phyloP scores from a whole-genome alignment of 2,329 filamentous ascomycete genomes.

The Penicillium frequentans region DNA sequence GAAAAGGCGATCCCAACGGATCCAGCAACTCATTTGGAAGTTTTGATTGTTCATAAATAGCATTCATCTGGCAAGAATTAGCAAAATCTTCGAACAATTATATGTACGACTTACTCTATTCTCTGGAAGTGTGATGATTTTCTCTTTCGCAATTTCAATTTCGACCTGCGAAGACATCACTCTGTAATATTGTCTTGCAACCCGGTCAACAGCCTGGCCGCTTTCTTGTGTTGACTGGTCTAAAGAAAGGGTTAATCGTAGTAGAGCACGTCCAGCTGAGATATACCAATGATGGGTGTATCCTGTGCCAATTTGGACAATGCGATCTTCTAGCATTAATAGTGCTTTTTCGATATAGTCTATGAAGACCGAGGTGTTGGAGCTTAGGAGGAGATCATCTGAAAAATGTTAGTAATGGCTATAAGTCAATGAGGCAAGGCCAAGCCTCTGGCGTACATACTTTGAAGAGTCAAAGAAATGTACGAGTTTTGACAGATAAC shows the following conservation, averaged over 20 bases:
- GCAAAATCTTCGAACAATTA: neutral
- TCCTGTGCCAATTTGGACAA: slow-evolving; percentile 33
- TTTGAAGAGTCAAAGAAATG: slow-evolving; percentile 3
- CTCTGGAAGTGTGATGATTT: neutral
- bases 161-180: slow-evolving; percentile 20
- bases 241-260: slow-evolving; percentile 24
- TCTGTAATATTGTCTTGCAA: slow-evolving; percentile 21
- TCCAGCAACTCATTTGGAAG: neutral
- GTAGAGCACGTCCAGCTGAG: slow-evolving; percentile 32
- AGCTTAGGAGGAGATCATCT: slow-evolving; percentile 15
- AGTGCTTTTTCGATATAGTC: slow-evolving; percentile 27
- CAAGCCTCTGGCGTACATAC: neutral
- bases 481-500: slow-evolving; percentile 20
- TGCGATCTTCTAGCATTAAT: slow-evolving; percentile 34
- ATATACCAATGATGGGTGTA: slow-evolving; percentile 38
- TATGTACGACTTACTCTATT: neutral
- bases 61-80: neutral
- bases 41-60: neutral
- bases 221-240: slow-evolving; percentile 16
- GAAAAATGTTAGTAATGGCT: neutral
- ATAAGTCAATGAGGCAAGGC: neutral
- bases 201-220: slow-evolving; percentile 22
- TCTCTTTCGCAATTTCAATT: slow-evolving; percentile 12
- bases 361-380: slow-evolving; percentile 12
- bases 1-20: neutral